Conservation (phyloP, 2,329 filamentous ascomycete genomes). For the Neoarthrinium moseri region DNA sequence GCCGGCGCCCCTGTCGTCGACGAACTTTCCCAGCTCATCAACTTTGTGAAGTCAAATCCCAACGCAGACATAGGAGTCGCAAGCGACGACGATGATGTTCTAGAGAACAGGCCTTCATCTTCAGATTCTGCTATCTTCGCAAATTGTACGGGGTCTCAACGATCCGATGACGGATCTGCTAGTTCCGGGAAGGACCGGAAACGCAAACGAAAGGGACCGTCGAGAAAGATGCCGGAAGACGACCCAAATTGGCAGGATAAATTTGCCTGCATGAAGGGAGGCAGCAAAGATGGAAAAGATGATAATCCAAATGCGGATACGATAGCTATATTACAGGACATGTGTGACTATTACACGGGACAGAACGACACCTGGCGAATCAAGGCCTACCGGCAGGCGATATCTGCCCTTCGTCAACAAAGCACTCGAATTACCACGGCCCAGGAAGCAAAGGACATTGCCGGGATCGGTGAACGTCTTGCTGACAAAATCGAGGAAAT, state of each 20-base stretch:
- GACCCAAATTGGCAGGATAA: conserved; percentile 38
- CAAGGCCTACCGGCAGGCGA: conserved; percentile 73
- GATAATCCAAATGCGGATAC: conserved; percentile 72
- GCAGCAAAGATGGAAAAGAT: conserved; percentile 39
- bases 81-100: conserved; percentile 34
- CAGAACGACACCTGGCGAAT: conserved; percentile 77
- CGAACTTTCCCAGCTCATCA: conserved; percentile 63
- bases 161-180: not conserved
- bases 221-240: conserved; percentile 19
- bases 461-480: conserved; percentile 68
- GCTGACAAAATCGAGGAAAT: conserved; percentile 91
- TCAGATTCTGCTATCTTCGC: not conserved
- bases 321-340: conserved; percentile 73
- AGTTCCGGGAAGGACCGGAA: conserved; percentile 14
- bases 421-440: conserved; percentile 62
- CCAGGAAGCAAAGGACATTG: conserved; percentile 66
- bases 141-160: conserved; percentile 17
- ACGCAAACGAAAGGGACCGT: conserved; percentile 18
- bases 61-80: conserved; percentile 53
- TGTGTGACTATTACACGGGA: conserved; percentile 75
- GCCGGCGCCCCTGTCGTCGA: conserved; percentile 36
- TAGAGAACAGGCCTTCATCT: conserved; percentile 16
- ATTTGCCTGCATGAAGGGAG: conserved; percentile 55
- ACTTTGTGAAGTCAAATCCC: conserved; percentile 58
- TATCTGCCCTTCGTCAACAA: conserved; percentile 70